phyloP scores from a whole-genome alignment of 306 rosid genomes.

The Potentilla sterilis region DNA sequence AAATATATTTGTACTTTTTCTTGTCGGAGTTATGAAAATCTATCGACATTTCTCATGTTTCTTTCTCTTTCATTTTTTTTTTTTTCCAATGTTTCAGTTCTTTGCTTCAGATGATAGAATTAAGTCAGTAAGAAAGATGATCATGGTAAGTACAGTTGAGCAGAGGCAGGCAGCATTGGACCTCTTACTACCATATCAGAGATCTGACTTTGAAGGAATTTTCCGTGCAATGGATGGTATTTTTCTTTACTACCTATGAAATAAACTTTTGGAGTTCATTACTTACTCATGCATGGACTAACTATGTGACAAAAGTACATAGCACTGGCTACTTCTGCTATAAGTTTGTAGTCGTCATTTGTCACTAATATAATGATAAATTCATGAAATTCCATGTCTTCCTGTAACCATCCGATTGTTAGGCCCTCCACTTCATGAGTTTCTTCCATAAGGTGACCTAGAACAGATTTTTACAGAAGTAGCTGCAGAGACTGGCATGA shows the following conservation, averaged over 20 bases:
- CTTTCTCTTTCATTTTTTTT: not conserved
- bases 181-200: constrained; percentile 82
- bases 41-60: constrained; percentile 21
- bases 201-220: constrained; percentile 95
- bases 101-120: constrained; percentile 96
- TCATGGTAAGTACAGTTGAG: constrained; percentile 75
- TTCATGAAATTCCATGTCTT: constrained; percentile 47
- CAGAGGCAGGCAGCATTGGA: constrained; percentile 86
- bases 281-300: too few relatives aligned
- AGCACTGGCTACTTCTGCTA: not conserved
- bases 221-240: constrained; percentile 97
- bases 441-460: constrained; percentile 95
- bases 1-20: not conserved
- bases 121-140: constrained; percentile 91
- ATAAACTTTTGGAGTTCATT: not conserved
- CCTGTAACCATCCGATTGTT: constrained; percentile 93
- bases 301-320: too few relatives aligned
- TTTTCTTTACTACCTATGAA: not conserved
- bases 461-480: constrained; percentile 75
- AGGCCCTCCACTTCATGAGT: constrained; percentile 99
- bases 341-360: not conserved
- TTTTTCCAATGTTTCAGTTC: constrained; percentile 53
- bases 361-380: not conserved
- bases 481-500: constrained; percentile 84
- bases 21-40: not conserved